Base-by-base conservation (phyloP, 192 early-diverging fungal genomes). In the Chytriomyces sp. region DNA sequence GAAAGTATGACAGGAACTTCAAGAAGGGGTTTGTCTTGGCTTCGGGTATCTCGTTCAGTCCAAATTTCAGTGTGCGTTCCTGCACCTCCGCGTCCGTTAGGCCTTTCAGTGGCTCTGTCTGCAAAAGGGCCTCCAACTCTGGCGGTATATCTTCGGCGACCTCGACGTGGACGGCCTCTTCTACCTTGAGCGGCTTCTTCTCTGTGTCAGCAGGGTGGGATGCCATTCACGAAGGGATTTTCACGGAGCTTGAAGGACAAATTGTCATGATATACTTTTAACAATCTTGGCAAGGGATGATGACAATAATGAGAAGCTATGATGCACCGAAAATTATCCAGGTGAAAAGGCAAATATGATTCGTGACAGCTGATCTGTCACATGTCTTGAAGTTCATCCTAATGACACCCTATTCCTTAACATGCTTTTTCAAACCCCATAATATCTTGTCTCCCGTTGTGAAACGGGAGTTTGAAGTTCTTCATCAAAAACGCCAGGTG, bases 171-270 rank as follows among this genome's bases (percentile, higher is more conserved):
- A 75, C 75, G 37, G 66, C 64, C 52, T 78, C 77, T 57, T 57
- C 55, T 28, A 57, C 30, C 55, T 57, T 57, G 10, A 57, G 30
- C 28, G 55, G 55, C 55, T 17, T 57, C 28, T 57, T 57, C 10
- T 1, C 55, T 19, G 55, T 30, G 55, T 3, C n/a, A n/a, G 0
- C 91, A 94, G 38, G 94, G 78, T 8, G 89, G 89, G 52, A 96
- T 84, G 26, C 95, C 80, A 70, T 96, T 93, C 22, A 93, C 93
- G 74, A 96, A n/a, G n/a, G n/a, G n/a, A n/a, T n/a, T n/a, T n/a
- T n/a, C 90, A 58, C 94, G 78, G 93, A 92, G 94, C 79, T 95
- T 96, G 86, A 94, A 92, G 10, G 93, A 93, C 22, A 77, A 77
- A 40, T 85, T 10, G 92, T 84, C 57, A 96, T 95, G 58, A 96